phyloP scores from a whole-genome alignment of 176 grass and related monocot species.

The Hordeum marinum region DNA sequence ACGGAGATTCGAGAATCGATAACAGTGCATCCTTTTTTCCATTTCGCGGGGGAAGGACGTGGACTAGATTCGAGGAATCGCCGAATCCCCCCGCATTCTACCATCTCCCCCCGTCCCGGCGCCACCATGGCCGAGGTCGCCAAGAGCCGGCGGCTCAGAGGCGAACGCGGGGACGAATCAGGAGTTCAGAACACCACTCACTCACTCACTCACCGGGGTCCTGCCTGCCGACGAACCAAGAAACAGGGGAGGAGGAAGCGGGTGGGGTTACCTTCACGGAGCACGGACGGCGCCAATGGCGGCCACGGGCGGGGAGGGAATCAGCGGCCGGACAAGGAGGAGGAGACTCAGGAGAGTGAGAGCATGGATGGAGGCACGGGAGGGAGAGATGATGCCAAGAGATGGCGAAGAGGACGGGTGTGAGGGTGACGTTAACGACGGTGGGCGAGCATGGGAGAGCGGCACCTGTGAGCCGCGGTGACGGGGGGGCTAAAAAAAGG shows the following conservation, averaged over 20 bases:
- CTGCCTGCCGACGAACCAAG: not conserved
- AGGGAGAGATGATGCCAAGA: not conserved
- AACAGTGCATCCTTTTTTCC: not conserved
- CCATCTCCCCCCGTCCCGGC: not conserved
- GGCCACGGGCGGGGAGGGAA: not conserved
- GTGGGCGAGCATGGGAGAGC: constrained; percentile 22
- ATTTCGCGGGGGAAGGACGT: not conserved
- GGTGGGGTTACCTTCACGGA: not conserved
- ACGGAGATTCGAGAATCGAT: constrained; percentile 28
- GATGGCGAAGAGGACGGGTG: not conserved
- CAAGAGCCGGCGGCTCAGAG: not conserved
- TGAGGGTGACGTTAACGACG: constrained; percentile 48
- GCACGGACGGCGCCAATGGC: constrained; percentile 28
- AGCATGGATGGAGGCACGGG: not conserved
- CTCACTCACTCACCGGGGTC: not conserved
- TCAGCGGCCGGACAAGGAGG: not conserved
- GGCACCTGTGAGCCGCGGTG: constrained; percentile 15
- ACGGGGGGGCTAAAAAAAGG: constrained; percentile 20
- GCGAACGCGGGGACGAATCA: not conserved
- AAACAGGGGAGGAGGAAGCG: not conserved
- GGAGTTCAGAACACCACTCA: not conserved
- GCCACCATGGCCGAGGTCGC: not conserved
- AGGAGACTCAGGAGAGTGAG: not conserved
- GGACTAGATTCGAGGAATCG: constrained; percentile 14
- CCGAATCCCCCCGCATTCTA: not conserved